Conservation (phyloP, 169 alveolate species). For the Plasmodium falciparum region DNA sequence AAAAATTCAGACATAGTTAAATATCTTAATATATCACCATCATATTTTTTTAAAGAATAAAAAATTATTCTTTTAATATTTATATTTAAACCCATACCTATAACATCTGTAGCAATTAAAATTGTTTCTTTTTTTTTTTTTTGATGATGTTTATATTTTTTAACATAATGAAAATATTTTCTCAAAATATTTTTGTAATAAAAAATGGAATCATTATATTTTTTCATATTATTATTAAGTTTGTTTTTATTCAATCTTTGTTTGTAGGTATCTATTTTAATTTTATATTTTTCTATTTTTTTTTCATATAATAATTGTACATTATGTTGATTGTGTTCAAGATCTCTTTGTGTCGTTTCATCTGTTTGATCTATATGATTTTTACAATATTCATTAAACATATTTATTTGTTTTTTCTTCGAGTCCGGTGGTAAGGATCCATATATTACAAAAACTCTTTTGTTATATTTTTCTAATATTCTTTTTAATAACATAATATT, state of each 20-base stretch:
- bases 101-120: constrained; percentile 94
- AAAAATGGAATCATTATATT: no score
- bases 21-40: constrained; percentile 81
- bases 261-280: background rate
- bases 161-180: no score
- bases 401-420: constrained; percentile 82
- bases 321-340: background rate
- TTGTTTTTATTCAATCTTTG: background rate
- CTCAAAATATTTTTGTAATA: no score
- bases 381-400: constrained; percentile 70
- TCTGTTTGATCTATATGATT: no score
- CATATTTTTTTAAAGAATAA: constrained; percentile 84
- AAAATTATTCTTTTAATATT: constrained; percentile 91
- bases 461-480: constrained; percentile 77
- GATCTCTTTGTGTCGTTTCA: background rate
- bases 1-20: constrained; percentile 86
- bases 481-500: constrained; percentile 81
- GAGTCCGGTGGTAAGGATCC: constrained; percentile 93
- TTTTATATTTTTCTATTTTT: background rate
- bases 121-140: constrained; percentile 78
- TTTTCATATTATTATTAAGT: no score
- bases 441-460: constrained; percentile 86
- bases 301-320: background rate
- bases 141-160: no score
- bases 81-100: constrained; percentile 95